Evolutionary conservation across 1,139 yeast genomes (phyloP), one percentile per base, ranked within the genome.

Genomic region (Blastobotrys malaysiensis): DNA sequence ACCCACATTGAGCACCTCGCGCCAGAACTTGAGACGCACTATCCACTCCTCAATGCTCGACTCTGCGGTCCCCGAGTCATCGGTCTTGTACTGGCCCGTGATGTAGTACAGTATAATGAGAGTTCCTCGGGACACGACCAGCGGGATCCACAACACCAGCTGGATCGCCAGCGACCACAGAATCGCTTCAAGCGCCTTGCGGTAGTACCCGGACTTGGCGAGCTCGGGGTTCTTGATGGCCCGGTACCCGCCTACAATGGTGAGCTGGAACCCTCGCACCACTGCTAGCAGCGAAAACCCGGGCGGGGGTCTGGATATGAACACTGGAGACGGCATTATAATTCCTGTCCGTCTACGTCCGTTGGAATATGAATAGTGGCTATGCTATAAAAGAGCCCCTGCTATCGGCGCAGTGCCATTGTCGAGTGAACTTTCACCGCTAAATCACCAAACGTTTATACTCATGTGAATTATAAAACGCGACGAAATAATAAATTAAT

Each of bases 261-360:
- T 79, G 51, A 82, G 68, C 65, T 81, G 84, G 26, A 78, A 59
- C 0, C 86, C 86, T n/a, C 84, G 70, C 13, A 78, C 57, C 18
- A 81, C 72, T 0, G 83, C 75, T 56, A 74, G 58, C 1, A 73
- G 48, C 1, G 83, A 74, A 61, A 81, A 79, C 31, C 78, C 78
- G 2, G 71, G 77, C 19, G 80, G 77, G 0, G 83, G 82, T 51
- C 76, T 69, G 16, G 81, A 73, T 18, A 77, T 69, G 63, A 77
- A 77, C 22, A 76, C 70, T 7, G 83, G 82, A 2, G 82, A 78
- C 1, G 79, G 75, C 81, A 77, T 77, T 27, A n/a, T n/a, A n/a
- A n/a, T n/a, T n/a, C n/a, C n/a, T n/a, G n/a, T n/a, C n/a, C n/a
- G n/a, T n/a, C n/a, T n/a, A n/a, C n/a, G n/a, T n/a, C n/a, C n/a